These are phyloP conservation scores for Amauroascus niger DNA, from an alignment of 2,329 filamentous ascomycete species.

Conservation along the genomic window DNA sequence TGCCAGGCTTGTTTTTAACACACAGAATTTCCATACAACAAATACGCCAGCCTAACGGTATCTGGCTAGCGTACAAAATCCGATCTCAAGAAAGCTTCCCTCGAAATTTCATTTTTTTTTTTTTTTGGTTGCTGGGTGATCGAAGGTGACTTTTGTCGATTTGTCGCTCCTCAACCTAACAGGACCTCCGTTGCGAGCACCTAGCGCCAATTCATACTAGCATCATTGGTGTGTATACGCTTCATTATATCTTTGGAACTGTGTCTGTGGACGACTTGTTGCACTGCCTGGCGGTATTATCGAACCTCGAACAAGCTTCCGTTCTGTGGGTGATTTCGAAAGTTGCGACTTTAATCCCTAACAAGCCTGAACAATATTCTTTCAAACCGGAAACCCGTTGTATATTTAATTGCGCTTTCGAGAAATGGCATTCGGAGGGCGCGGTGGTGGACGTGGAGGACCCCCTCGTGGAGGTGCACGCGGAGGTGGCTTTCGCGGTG, in stretches of 20 bases:
- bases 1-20: background rate
- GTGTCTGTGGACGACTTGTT: background rate
- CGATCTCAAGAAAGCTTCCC: background rate
- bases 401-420: background rate
- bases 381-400: background rate
- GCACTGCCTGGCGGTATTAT: background rate
- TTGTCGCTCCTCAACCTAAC: background rate
- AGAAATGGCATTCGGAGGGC: conserved; percentile 20
- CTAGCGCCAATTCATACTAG: background rate
- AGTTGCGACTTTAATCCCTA: background rate
- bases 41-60: conserved; percentile 1
- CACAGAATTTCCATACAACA: conserved; percentile 1
- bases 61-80: background rate
- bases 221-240: background rate
- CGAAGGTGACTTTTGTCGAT: no score
- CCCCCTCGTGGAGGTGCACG: conserved; percentile 19
- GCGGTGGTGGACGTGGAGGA: conserved; percentile 19
- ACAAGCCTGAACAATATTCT: background rate
- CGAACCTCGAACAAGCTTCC: background rate
- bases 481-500: conserved; percentile 22
- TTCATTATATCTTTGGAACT: background rate
- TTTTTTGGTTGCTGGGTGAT: no score
- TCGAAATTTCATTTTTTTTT: conserved; percentile 13
- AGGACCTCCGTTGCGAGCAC: background rate
- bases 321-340: background rate